phyloP scores from a whole-genome alignment of 2,329 filamentous ascomycete species.

The Bretziella fagacearum region DNA sequence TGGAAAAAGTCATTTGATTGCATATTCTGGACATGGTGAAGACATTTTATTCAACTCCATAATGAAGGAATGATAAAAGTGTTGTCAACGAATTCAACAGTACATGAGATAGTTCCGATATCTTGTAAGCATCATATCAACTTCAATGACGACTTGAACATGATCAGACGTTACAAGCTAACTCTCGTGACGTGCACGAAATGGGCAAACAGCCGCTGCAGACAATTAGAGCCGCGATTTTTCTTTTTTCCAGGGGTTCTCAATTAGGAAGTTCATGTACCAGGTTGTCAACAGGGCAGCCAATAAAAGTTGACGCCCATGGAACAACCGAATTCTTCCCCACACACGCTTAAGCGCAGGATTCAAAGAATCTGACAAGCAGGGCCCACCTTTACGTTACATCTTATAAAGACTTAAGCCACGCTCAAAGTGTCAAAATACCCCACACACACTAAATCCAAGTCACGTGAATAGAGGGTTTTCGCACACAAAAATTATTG shows the following conservation, averaged over 20 bases:
- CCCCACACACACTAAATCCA: constrained; percentile 9
- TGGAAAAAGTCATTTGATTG: no score
- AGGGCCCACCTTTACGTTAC: not conserved
- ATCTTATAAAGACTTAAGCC: not conserved
- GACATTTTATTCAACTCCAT: no score
- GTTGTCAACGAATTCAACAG: no score
- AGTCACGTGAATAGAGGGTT: constrained; percentile 15
- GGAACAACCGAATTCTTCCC: constrained; percentile 1
- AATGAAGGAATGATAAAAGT: no score
- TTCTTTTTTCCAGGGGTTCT: constrained; percentile 1
- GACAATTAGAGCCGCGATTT: not conserved
- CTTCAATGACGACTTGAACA: no score
- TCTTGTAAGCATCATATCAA: no score
- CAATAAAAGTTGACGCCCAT: constrained; percentile 4
- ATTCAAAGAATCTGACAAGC: not conserved
- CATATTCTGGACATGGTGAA: no score
- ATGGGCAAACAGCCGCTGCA: no score
- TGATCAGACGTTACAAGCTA: no score
- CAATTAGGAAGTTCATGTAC: constrained; percentile 4
- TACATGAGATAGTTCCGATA: no score
- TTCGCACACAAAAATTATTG: constrained; percentile 15
- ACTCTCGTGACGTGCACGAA: no score
- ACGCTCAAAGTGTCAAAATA: not conserved
- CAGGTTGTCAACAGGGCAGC: constrained; percentile 3
- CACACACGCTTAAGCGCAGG: not conserved